These are phyloP conservation scores for Dothideomycetes sp. DNA, from an alignment of 2,329 filamentous ascomycete genomes.

Conservation along the genomic window DNA sequence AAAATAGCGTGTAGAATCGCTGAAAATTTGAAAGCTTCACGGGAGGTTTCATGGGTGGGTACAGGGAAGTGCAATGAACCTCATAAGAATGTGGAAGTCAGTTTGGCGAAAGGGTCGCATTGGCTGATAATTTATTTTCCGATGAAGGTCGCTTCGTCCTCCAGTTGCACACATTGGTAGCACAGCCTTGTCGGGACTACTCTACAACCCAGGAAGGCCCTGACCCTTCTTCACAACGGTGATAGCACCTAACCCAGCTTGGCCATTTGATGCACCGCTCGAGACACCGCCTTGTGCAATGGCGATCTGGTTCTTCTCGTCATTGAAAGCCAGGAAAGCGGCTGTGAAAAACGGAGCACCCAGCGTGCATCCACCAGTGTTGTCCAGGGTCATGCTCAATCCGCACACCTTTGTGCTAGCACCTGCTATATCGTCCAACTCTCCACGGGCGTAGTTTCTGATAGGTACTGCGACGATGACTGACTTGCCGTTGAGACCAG, in stretches of 20 bases:
- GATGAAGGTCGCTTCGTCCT: too few species aligned
- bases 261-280: constrained; percentile 2
- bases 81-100: too few species aligned
- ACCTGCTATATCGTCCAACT: constrained; percentile 7
- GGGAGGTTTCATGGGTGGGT: too few species aligned
- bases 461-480: constrained; percentile 21
- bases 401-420: constrained; percentile 14
- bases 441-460: constrained; percentile 21
- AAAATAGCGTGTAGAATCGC: too few species aligned
- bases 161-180: too few species aligned
- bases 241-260: constrained; percentile 2
- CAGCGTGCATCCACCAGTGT: constrained; percentile 18
- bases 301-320: constrained; percentile 19
- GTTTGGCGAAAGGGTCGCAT: too few species aligned
- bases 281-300: constrained; percentile 25
- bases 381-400: constrained; percentile 17
- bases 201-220: constrained; percentile 1
- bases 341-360: constrained; percentile 22
- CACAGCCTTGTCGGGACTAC: too few species aligned
- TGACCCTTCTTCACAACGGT: constrained; percentile 4
- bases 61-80: too few species aligned
- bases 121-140: too few species aligned
- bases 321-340: constrained; percentile 23
- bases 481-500: constrained; percentile 14
- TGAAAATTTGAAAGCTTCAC: too few species aligned